phyloP scores from a whole-genome alignment of 2,329 filamentous ascomycete genomes.

The Arthroderma sp. region DNA sequence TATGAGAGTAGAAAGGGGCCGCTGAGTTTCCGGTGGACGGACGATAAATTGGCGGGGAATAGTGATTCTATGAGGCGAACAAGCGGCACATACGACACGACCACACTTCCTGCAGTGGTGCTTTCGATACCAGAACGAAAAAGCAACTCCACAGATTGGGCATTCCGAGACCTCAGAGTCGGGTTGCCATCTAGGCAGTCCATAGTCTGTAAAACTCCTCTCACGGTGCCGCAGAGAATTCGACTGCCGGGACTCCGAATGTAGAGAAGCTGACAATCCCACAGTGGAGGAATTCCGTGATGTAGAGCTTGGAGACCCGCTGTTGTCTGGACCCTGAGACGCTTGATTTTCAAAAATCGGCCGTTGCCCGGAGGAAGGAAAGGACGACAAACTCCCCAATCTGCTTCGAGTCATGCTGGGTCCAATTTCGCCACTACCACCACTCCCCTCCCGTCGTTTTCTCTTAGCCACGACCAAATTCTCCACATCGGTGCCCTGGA shows the following conservation, averaged over 20 bases:
- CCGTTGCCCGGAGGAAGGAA: neutral
- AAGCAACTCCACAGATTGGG: conserved; percentile 68
- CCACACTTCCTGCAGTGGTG: conserved; percentile 97
- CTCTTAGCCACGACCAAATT: neutral
- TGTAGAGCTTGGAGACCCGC: conserved; percentile 15
- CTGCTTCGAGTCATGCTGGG: neutral
- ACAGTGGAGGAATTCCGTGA: conserved; percentile 16
- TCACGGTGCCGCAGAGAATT: conserved; percentile 16
- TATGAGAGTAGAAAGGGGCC: conserved; percentile 30
- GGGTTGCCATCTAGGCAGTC: conserved; percentile 72
- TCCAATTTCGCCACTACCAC: neutral
- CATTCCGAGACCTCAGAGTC: conserved; percentile 71
- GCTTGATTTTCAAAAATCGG: neutral
- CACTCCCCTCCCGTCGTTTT: conserved; percentile 5
- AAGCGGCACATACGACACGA: conserved; percentile 75
- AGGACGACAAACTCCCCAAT: neutral
- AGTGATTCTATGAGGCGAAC: conserved; percentile 87
- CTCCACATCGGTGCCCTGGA: neutral
- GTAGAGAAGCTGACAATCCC: conserved; percentile 17
- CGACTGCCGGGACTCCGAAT: conserved; percentile 8
- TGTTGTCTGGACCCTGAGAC: neutral
- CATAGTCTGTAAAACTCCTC: conserved; percentile 30
- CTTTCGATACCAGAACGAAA: conserved; percentile 75
- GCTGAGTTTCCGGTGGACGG: conserved; percentile 47
- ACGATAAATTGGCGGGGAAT: conserved; percentile 92